phyloP scores from a whole-genome alignment of 2,329 filamentous ascomycete species.

The Fusarium clavum region DNA sequence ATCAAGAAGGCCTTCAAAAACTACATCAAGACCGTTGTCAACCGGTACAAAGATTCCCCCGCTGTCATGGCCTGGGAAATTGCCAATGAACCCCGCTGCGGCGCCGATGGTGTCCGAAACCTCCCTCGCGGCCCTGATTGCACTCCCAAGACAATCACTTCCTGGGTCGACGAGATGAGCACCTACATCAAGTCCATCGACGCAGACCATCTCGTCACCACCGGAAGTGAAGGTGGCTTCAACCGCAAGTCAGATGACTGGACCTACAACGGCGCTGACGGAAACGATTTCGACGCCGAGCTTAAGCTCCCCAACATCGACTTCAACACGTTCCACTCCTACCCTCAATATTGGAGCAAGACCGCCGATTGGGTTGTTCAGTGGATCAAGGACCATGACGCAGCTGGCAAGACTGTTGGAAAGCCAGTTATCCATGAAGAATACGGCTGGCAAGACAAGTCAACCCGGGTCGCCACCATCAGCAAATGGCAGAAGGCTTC shows the following conservation, averaged over 20 bases:
- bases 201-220: slow-evolving; percentile 64
- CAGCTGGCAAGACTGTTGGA: slow-evolving; percentile 50
- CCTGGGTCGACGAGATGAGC: slow-evolving; percentile 66
- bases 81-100: slow-evolving; percentile 69
- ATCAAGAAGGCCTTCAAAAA: slow-evolving; percentile 66
- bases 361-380: slow-evolving; percentile 63
- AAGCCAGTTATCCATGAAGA: slow-evolving; percentile 61
- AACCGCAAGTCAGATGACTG: slow-evolving; percentile 57
- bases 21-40: slow-evolving; percentile 70
- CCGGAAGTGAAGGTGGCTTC: slow-evolving; percentile 70
- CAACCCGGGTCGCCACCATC: slow-evolving; percentile 58
- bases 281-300: slow-evolving; percentile 66
- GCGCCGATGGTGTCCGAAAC: slow-evolving; percentile 59
- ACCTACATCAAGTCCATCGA: slow-evolving; percentile 65
- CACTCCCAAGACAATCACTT: slow-evolving; percentile 56
- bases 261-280: slow-evolving; percentile 61
- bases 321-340: slow-evolving; percentile 67
- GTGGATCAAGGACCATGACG: slow-evolving; percentile 66
- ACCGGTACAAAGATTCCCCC: slow-evolving; percentile 67
- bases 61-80: slow-evolving; percentile 77
- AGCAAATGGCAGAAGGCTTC: slow-evolving; percentile 63
- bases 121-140: slow-evolving; percentile 57
- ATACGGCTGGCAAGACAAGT: slow-evolving; percentile 57
- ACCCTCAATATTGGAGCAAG: slow-evolving; percentile 67
- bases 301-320: slow-evolving; percentile 59